Base-by-base conservation (phyloP, 2,329 filamentous ascomycete genomes). In the Diplodia mutila region DNA sequence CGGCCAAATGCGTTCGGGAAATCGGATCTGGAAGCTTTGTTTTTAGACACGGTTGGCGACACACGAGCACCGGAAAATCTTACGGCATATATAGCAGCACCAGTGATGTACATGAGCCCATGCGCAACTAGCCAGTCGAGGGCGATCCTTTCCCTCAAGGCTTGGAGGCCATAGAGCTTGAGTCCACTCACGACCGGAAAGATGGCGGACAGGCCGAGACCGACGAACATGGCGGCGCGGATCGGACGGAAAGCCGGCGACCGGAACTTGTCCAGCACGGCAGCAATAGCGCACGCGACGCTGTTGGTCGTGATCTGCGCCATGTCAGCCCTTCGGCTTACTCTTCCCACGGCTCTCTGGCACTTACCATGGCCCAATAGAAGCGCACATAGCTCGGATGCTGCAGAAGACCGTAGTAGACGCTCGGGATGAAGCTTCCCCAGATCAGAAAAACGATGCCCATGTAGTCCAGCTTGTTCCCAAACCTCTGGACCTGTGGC, bases 371-470 rank as follows among this genome's bases (percentile, higher is more conserved):
- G 16, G 83, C 86, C 82, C 94, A 89, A 78, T 98, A 98, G 2
- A 86, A 76, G 52, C 82, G 83, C 81, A 93, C 88, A 73, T 94
- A 77, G 8, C 77, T 74, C 3, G 88, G 87, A 70, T 89, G 69
- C 80, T 69, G 81, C 80, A 83, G 79, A 70, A 88, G 86, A 3
- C 79, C 81, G 72, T 86, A 86, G 72, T 85, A 86, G 68, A 99
- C 79, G 61, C 91, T 91, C 2, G 95, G 94, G 54, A 98, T 87
- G 75, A 94, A 97, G 76, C 91, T 94, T 7, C 95, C 95, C 72
- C 94, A 91, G 68, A 98, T 98, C 72, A 99, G 82, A 59, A 90
- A 87, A 34, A 98, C 92, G 72, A 99, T 99, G 7, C 95, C 95
- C 5, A 94, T 87, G 77, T 99, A 98, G 77, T 99, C 95, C 67